Base-by-base conservation (phyloP, 1,284 basidiomycete genomes). In the Fomitopsis palustris region DNA sequence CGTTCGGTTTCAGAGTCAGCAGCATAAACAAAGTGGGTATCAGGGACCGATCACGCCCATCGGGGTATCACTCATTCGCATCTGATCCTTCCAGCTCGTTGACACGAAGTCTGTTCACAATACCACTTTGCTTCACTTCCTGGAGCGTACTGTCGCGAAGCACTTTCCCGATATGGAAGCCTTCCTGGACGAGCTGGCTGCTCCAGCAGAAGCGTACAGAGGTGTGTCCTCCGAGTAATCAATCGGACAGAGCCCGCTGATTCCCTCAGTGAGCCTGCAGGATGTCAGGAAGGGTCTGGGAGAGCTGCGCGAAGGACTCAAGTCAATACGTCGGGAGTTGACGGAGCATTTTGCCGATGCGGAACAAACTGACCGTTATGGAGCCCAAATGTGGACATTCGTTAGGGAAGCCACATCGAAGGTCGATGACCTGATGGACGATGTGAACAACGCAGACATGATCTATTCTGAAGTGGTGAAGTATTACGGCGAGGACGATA, bases 21-120 rank as follows among this genome's bases (percentile, higher is more conserved):
- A 97, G 95, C 74, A 97, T 99, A 77, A 99, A 99, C 79, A 96
- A 95, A 82, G 92, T 89, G 65, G 38, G 55, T 27, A 33, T n/a
- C n/a, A n/a, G n/a, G 5, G 19, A 16, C 17, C 27, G 19, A 10
- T 29, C 4, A n/a, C 7, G 9, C 25, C 45, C 14, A 1, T 4
- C 12, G 45, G n/a, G 6, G 29, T 17, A 4, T 14, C 12, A 9
- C 25, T 47, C 9, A 47, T 3, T 25, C 45, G 2, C 29, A 17
- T n/a, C 25, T 1, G 27, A 23, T 5, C 12, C n/a, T 6, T 1
- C 43, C 63, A 96, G 93, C 82, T 99, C 54, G 96, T 98, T 43
- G 97, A 99, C 70, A 99, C 96, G 3, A 99, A 99, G 75, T 97
- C 96, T 2, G 83, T 93, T 58, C 89, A 96, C 71, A 92, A 95